phyloP scores from a whole-genome alignment of 768 basidiomycete species.

The Tephrocybe sp. region DNA sequence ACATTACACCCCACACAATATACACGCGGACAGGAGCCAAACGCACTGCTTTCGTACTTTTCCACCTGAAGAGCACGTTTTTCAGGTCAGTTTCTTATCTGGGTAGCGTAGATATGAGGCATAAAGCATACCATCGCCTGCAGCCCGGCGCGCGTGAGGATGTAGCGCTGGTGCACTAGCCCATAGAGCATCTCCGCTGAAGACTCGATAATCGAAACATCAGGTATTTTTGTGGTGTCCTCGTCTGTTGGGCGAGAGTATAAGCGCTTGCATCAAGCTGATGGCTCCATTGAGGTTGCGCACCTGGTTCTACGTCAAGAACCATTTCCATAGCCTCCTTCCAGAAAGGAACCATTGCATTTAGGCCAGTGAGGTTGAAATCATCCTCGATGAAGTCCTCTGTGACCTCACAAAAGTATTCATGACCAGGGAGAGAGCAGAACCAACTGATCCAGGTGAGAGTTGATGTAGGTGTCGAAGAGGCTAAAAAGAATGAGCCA shows the following conservation, averaged over 20 bases:
- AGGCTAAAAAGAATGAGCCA: conserved; percentile 47
- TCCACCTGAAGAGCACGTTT: conserved; percentile 60
- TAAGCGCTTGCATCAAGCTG: conserved; percentile 2
- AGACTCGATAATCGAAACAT: conserved; percentile 97
- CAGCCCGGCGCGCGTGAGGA: conserved; percentile 90
- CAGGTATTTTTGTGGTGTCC: conserved; percentile 93
- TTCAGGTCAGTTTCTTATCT: conserved; percentile 10
- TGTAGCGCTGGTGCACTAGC: conserved; percentile 96
- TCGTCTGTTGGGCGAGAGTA: conserved; percentile 51
- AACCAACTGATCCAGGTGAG: conserved; percentile 97
- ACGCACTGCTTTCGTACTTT: conserved; percentile 90
- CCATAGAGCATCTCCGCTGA: conserved; percentile 98
- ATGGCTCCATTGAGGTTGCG: conserved; percentile 22
- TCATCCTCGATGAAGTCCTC: conserved; percentile 99
- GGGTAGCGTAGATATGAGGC: conserved; percentile 9
- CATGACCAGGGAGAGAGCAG: conserved; percentile 91
- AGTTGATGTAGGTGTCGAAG: conserved; percentile 87
- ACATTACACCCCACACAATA: conserved; percentile 88
- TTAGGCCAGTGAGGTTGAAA: conserved; percentile 97
- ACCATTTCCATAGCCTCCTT: conserved; percentile 99
- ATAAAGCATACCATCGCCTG: conserved; percentile 80
- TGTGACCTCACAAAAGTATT: conserved; percentile 97
- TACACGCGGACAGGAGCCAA: conserved; percentile 94
- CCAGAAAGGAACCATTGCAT: conserved; percentile 97
- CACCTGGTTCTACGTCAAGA: conserved; percentile 97